Conservation (phyloP, 208 protist species). For the Trypanosoma mega region DNA sequence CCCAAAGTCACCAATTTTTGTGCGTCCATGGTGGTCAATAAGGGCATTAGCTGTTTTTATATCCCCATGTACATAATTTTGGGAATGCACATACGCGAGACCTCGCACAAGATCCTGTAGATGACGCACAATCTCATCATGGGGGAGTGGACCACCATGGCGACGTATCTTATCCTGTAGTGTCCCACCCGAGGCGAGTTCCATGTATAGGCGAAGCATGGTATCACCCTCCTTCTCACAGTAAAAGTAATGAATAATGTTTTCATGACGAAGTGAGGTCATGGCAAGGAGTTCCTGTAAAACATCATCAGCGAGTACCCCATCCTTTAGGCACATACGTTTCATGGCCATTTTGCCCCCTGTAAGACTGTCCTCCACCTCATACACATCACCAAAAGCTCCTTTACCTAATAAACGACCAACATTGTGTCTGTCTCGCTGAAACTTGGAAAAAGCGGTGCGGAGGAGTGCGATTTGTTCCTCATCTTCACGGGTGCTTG, state of each 20-base stretch:
- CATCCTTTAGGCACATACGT: slow-evolving; percentile 85
- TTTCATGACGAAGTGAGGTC: slow-evolving; percentile 89
- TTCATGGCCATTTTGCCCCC: slow-evolving; percentile 90
- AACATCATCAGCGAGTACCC: slow-evolving; percentile 65
- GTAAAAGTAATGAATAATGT: slow-evolving; percentile 94
- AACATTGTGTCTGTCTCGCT: slow-evolving; percentile 55
- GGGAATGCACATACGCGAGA: slow-evolving; percentile 86
- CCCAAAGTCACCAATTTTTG: slow-evolving; percentile 96
- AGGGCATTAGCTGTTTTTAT: slow-evolving; percentile 92
- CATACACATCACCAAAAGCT: slow-evolving; percentile 87
- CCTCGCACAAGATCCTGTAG: slow-evolving; percentile 81
- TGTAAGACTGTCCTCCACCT: slow-evolving; percentile 83
- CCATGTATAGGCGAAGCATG: slow-evolving; percentile 89
- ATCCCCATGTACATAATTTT: slow-evolving; percentile 88
- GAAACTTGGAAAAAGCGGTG: slow-evolving; percentile 57
- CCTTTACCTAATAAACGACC: slow-evolving; percentile 72
- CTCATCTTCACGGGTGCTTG: slow-evolving; percentile 76
- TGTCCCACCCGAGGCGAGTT: slow-evolving; percentile 88
- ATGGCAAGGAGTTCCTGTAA: slow-evolving; percentile 89
- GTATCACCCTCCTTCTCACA: slow-evolving; percentile 85
- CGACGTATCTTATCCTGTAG: slow-evolving; percentile 75
- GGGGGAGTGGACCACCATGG: slow-evolving; percentile 53
- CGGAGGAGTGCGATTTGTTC: slow-evolving; percentile 77
- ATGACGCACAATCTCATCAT: slow-evolving; percentile 73
- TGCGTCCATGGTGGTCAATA: slow-evolving; percentile 65